phyloP scores from a whole-genome alignment of 352 stramenopile species.

The Pythium scleroteichum region DNA sequence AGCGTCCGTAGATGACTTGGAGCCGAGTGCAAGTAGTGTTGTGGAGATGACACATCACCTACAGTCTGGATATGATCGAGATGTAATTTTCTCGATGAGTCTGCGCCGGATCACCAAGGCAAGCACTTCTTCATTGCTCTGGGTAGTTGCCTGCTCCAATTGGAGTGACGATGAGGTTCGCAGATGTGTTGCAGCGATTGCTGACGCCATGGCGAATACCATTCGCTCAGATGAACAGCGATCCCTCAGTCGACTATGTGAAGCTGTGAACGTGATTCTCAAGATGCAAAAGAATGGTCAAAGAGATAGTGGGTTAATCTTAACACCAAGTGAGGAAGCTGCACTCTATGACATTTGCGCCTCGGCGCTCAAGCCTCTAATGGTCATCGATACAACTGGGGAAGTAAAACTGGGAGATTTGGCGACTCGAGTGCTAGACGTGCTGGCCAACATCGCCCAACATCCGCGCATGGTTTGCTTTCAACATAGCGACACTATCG shows the following conservation, averaged over 20 bases:
- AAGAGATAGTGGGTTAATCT: neutral
- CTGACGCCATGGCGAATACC: neutral
- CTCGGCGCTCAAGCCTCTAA: neutral
- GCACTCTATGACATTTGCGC: neutral
- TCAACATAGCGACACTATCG: too few relatives aligned
- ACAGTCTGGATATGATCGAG: neutral
- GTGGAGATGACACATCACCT: conserved; percentile 2
- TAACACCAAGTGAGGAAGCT: neutral
- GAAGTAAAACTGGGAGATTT: too few relatives aligned
- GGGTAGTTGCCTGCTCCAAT: neutral
- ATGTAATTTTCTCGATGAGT: neutral
- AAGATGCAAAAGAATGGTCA: neutral
- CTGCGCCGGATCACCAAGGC: neutral
- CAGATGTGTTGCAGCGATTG: neutral
- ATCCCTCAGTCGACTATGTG: neutral
- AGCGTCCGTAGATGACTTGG: neutral
- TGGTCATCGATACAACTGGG: neutral
- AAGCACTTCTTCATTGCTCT: neutral
- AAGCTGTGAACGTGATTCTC: conserved; percentile 1
- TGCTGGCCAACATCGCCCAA: too few relatives aligned
- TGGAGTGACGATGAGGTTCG: neutral
- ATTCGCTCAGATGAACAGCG: neutral
- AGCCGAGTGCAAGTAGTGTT: neutral
- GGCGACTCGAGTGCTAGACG: too few relatives aligned
- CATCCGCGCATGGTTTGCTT: too few relatives aligned